Percentiles rank a stretch among this genome's conserved stretches.
phyloP scores from a whole-genome alignment of 2,329 filamentous ascomycete species.

The Colletotrichum lupini region DNA sequence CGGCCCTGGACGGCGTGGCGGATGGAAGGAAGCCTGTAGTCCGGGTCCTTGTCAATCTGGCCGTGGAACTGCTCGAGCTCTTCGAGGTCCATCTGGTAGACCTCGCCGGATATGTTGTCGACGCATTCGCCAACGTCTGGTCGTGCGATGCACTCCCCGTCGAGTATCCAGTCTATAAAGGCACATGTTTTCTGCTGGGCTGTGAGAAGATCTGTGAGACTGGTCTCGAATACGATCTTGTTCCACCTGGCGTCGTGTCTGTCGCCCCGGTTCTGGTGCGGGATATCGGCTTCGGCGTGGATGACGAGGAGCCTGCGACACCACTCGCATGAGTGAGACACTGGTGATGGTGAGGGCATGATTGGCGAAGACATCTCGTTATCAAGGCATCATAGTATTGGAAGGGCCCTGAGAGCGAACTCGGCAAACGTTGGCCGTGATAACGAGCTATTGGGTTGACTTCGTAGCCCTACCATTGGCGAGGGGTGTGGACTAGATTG shows the following conservation, averaged over 20 bases:
- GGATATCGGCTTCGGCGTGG: neutral
- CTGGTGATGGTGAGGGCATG: neutral
- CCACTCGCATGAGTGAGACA: neutral
- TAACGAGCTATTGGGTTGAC: neutral
- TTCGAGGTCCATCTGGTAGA: neutral
- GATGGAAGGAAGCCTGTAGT: neutral
- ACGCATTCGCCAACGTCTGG: neutral
- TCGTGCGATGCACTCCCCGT: neutral
- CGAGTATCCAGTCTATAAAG: neutral
- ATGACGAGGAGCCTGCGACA: neutral
- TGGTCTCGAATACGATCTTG: neutral
- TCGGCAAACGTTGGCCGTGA: neutral
- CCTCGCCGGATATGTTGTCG: neutral
- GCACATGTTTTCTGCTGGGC: neutral
- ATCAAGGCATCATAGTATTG: neutral
- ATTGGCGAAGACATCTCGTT: neutral
- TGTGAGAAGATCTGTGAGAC: neutral
- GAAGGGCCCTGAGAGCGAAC: neutral
- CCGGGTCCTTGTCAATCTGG: neutral
- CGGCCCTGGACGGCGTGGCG: neutral
- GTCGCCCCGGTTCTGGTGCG: neutral
- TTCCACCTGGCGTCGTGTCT: neutral
- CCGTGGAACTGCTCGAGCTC: neutral
- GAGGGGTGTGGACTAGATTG: neutral
- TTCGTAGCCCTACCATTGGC: neutral